Conservation (phyloP, 164 flowering plant species). For the grape (Vitis vinifera) region DNA sequence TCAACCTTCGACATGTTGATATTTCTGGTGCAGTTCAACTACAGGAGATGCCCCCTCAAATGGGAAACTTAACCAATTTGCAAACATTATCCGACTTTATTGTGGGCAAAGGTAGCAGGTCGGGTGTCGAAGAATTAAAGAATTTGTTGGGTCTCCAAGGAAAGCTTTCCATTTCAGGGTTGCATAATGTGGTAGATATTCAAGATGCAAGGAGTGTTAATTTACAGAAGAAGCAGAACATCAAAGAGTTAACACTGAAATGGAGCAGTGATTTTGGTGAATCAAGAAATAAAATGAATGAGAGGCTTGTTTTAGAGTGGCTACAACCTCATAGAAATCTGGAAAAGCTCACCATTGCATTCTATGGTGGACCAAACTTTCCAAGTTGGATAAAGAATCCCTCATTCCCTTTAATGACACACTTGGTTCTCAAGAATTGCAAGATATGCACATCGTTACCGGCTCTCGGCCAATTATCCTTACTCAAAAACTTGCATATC, state of each 20-base stretch:
- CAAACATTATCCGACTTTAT: conserved; percentile 10
- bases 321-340: conserved; percentile 12
- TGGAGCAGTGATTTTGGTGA: conserved; percentile 1
- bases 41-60: conserved; percentile 1
- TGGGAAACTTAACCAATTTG: conserved; percentile 12
- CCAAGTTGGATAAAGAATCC: conserved; percentile 11
- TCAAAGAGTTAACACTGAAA: not conserved
- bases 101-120: not conserved
- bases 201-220: not conserved
- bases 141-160: conserved; percentile 2
- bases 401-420: not conserved
- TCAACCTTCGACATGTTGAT: conserved; percentile 11
- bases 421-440: not conserved
- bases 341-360: conserved; percentile 1
- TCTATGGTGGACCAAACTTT: conserved; percentile 5
- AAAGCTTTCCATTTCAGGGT: conserved; percentile 6
- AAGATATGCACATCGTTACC: not conserved
- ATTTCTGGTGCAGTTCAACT: not conserved
- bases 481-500: not conserved
- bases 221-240: not conserved
- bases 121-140: conserved; percentile 6
- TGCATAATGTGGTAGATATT: conserved; percentile 5
- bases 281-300: not conserved
- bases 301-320: conserved; percentile 2
- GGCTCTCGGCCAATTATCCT: not conserved